phyloP scores from a whole-genome alignment of 83 land plant species.

The Isoetes engelmannii region DNA sequence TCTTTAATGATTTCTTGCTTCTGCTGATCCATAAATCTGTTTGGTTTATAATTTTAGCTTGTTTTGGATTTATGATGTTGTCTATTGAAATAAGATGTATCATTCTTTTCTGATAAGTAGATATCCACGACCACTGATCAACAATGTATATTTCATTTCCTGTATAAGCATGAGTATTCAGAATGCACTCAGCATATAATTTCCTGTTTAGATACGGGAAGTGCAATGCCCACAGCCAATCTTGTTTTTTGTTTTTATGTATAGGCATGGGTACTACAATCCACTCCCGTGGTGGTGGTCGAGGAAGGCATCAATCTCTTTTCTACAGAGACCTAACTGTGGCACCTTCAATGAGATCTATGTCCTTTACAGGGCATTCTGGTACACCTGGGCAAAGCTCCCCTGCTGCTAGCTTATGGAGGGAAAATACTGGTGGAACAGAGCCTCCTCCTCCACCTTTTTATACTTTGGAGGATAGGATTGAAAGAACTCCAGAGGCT shows the following conservation, averaged over 20 bases:
- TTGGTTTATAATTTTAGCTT: too few relatives aligned
- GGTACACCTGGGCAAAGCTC: slow-evolving; percentile 24
- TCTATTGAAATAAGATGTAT: too few relatives aligned
- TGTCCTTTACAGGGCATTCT: slow-evolving; percentile 14
- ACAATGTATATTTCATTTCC: too few relatives aligned
- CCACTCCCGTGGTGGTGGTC: slow-evolving; percentile 21
- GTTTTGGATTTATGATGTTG: too few relatives aligned
- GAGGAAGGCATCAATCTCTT: slow-evolving; percentile 32
- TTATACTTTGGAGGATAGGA: slow-evolving; percentile 35
- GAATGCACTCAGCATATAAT: too few relatives aligned
- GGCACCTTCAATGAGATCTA: slow-evolving; percentile 25
- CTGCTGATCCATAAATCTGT: too few relatives aligned
- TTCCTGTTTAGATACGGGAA: too few relatives aligned
- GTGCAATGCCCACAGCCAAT: neutral
- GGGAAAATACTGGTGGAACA: slow-evolving; percentile 28
- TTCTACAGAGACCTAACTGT: slow-evolving; percentile 37
- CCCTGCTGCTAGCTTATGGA: slow-evolving; percentile 28
- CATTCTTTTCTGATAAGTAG: too few relatives aligned
- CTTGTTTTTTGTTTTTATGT: neutral
- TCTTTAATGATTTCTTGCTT: too few relatives aligned
- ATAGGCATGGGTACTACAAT: slow-evolving; percentile 19
- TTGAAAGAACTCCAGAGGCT: slow-evolving; percentile 27
- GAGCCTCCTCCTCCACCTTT: slow-evolving; percentile 42
- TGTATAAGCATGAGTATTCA: too few relatives aligned
- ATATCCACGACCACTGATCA: too few relatives aligned